These are phyloP conservation scores for Dianthus caryophyllus DNA, from an alignment of 148 eudicot species.

Conservation along the genomic window DNA sequence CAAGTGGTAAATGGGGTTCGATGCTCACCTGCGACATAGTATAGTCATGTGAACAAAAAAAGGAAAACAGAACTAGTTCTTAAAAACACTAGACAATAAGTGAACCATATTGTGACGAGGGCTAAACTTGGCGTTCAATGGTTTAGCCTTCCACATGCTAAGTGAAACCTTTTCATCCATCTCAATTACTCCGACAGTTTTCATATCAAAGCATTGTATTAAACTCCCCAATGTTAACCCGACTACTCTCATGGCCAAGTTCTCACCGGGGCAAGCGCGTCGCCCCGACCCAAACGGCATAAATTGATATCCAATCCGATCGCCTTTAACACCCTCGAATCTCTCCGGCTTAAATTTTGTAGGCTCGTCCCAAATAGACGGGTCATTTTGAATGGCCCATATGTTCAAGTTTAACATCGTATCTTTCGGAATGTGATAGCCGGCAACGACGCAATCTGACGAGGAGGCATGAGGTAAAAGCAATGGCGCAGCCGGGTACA, in stretches of 20 bases:
- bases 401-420: conserved; percentile 16
- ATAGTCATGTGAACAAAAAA: no score
- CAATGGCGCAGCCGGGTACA: conserved; percentile 15
- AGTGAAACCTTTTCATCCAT: conserved; percentile 13
- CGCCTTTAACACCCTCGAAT: conserved; percentile 11
- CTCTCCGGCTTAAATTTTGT: conserved; percentile 18
- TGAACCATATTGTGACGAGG: neutral
- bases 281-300: conserved; percentile 24
- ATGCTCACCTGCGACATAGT: no score
- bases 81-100: neutral
- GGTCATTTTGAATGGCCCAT: conserved; percentile 21
- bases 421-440: conserved; percentile 1
- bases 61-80: no score
- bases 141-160: conserved; percentile 15
- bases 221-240: conserved; percentile 8
- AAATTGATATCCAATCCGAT: conserved; percentile 10
- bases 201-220: conserved; percentile 16
- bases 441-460: conserved; percentile 15
- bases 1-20: no score
- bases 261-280: conserved; percentile 15
- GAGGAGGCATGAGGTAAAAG: conserved; percentile 17
- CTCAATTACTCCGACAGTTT: conserved; percentile 8
- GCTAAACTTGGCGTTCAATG: conserved; percentile 14
- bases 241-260: conserved; percentile 9
- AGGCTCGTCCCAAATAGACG: conserved; percentile 16